Evolutionary conservation across 1,284 basidiomycete species (phyloP), one percentile per base, ranked within the genome.

Genomic region (Cryptococcus floricola): DNA sequence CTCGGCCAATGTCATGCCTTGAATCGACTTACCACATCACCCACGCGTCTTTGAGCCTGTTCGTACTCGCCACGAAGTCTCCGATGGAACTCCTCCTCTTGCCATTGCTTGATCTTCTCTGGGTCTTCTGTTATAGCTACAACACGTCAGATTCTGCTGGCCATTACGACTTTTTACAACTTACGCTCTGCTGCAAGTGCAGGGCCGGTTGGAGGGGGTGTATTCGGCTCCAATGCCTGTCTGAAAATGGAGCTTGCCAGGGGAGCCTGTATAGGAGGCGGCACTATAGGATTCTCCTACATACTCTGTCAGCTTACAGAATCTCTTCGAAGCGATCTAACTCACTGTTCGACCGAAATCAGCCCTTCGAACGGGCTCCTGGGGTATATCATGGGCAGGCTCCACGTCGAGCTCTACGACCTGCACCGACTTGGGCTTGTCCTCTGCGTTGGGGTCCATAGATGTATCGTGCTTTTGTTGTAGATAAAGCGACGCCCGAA

Each of bases 11-110:
- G 14, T 18, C 47, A 37, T 38, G 4, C 14, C 13, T 12, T 10
- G 14, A n/a, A 19, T 53, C 48, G 12, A 80, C 84, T 69, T 59
- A 90, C 89, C 51, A 92, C 77, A 67, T 89, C 84, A 1, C 84
- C 82, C 18, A 91, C 79, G 59, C 85, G 83, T 48, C 83, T 66
- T 18, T 87, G 81, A 7, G 85, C 83, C 37, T 84, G 84, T 77
- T 91, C 85, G 67, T 91, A 89, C 67, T 91, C 87, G 14, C 87
- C 88, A 48, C 81, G 78, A 52, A 91, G 77, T 64, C 83, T 84
- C 53, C 85, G 80, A 50, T 83, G 81, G 18, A 87, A 80, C 53
- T 87, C 83, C 54, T 82, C 81, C 68, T 86, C 82, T 67, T 88
- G 86, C 87, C 84, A 88, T 75, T 82, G 79, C 47, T 78, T 70